Percentiles rank a stretch among this genome's conserved stretches.
Conservation (phyloP, 352 stramenopile genomes). For the Aphanomyces stellatus region DNA sequence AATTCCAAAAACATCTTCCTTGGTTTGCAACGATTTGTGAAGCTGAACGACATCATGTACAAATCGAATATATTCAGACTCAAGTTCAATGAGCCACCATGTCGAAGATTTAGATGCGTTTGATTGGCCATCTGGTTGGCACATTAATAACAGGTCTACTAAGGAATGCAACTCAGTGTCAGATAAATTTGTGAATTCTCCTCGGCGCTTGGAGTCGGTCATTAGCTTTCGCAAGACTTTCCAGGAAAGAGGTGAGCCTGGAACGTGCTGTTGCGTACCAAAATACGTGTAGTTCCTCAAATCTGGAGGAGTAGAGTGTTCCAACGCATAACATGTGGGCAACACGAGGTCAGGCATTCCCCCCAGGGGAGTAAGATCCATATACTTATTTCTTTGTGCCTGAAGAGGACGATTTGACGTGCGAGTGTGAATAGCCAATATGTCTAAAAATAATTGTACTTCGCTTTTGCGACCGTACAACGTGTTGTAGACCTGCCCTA, state of each 20-base stretch:
- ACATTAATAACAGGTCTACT: neutral
- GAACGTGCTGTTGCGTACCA: neutral
- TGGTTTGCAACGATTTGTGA: neutral
- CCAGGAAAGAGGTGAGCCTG: conserved; percentile 13
- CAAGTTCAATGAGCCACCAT: conserved; percentile 5
- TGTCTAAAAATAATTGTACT: neutral
- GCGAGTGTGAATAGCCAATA: conserved; percentile 2
- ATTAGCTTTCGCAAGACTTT: conserved; percentile 17
- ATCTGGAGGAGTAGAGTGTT: conserved; percentile 5
- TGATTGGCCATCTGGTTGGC: neutral
- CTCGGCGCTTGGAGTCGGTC: neutral
- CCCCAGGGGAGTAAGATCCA: neutral
- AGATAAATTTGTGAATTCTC: neutral
- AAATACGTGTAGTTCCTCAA: conserved; percentile 1
- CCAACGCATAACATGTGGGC: neutral
- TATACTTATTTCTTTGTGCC: neutral
- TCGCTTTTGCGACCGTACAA: conserved; percentile 8
- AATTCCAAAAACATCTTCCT: too few relatives aligned
- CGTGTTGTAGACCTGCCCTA: neutral
- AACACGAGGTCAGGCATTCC: neutral
- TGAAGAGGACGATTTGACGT: neutral
- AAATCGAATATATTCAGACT: conserved; percentile 14
- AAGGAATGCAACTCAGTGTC: neutral
- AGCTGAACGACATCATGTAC: conserved; percentile 15
- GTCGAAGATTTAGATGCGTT: neutral